A percentile compares a stretch with the other conserved stretches of the same genome.
Evolutionary conservation across 2,329 filamentous ascomycete genomes (phyloP).

Genomic region (Fusarium haematococcum): DNA sequence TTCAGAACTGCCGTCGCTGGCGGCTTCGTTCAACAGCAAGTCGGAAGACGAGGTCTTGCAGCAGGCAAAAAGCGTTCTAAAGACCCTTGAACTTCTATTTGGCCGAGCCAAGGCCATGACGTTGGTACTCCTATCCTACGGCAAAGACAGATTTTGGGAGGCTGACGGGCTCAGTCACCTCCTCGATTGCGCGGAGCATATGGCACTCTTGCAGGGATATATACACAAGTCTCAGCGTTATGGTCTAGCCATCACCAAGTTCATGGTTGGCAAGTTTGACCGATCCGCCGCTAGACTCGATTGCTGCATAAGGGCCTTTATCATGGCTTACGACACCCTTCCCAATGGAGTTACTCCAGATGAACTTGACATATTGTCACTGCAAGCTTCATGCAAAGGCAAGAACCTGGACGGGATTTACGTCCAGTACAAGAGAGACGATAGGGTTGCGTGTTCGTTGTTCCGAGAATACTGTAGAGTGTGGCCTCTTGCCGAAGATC

Average conservation of each 20-base stretch:
- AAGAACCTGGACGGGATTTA: neutral
- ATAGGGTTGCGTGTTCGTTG: neutral
- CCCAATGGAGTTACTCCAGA: neutral
- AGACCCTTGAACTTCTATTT: neutral
- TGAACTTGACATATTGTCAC: neutral
- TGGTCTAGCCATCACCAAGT: neutral
- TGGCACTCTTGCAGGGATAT: neutral
- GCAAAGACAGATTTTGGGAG: neutral
- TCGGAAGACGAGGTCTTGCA: neutral
- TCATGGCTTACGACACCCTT: neutral
- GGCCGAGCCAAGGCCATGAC: neutral
- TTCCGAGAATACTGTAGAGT: no score
- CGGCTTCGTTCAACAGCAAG: neutral
- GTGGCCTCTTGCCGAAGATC: no score
- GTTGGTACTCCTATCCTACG: neutral
- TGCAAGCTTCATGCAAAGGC: neutral
- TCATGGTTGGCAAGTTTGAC: neutral
- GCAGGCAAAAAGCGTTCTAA: neutral
- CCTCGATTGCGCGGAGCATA: neutral
- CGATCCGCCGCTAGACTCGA: neutral
- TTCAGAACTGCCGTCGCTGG: neutral
- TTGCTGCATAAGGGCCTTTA: neutral
- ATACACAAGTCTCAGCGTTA: neutral
- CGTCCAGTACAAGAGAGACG: neutral
- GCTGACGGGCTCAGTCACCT: neutral